phyloP scores from a whole-genome alignment of 495 filamentous ascomycete genomes.

The Opeltia flavorubescens region DNA sequence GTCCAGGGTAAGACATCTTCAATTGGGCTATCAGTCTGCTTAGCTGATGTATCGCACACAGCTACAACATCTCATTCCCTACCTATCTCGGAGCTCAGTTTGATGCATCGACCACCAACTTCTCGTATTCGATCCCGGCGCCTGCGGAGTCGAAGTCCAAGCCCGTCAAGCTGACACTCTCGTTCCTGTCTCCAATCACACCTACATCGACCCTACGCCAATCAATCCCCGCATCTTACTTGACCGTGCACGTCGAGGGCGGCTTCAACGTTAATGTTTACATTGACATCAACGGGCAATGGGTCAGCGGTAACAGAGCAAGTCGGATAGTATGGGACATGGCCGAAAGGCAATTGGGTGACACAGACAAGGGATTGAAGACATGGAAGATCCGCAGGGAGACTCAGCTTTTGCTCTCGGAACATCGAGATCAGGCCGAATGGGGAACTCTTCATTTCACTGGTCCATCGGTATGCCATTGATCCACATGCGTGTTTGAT shows the following conservation, averaged over 20 bases:
- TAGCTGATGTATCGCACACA: slow-evolving; percentile 8
- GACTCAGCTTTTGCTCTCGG: slow-evolving; percentile 55
- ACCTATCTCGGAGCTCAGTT: slow-evolving; percentile 67
- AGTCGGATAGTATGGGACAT: slow-evolving; percentile 59
- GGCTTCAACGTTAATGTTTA: slow-evolving; percentile 65
- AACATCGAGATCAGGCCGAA: slow-evolving; percentile 64
- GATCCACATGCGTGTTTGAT: not conserved
- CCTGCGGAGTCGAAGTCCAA: slow-evolving; percentile 20
- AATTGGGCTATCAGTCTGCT: too few species aligned
- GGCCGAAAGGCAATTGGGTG: slow-evolving; percentile 23
- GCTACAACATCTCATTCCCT: slow-evolving; percentile 54
- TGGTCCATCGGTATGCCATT: slow-evolving; percentile 41
- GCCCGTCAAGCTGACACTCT: slow-evolving; percentile 52
- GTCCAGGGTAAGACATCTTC: not conserved
- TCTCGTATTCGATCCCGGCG: slow-evolving; percentile 60
- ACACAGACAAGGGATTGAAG: slow-evolving; percentile 29
- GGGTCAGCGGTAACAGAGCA: slow-evolving; percentile 64
- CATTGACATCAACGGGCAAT: slow-evolving; percentile 77
- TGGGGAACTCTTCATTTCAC: slow-evolving; percentile 81
- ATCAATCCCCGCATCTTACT: slow-evolving; percentile 76
- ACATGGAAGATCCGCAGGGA: slow-evolving; percentile 51
- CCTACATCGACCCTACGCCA: slow-evolving; percentile 84
- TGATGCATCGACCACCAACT: slow-evolving; percentile 85
- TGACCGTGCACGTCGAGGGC: slow-evolving; percentile 62
- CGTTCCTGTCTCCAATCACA: slow-evolving; percentile 87